Percentiles rank a stretch among this genome's conserved stretches.
Conservation (phyloP, 2,329 filamentous ascomycete species). For the Pezicula neosporulosa region DNA sequence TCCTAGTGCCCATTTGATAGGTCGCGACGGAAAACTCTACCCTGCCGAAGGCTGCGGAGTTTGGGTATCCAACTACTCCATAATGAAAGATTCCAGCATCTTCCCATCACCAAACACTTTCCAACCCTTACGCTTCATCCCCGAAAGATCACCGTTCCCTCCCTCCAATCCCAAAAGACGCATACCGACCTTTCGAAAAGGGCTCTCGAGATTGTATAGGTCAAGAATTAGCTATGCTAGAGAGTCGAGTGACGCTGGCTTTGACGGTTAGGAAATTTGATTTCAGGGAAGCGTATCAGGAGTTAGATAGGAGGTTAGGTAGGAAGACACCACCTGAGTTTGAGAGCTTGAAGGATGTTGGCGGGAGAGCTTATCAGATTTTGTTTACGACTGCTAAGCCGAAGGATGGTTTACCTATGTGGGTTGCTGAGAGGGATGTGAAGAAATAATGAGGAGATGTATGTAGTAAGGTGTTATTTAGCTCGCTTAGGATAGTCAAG, state of each 20-base stretch:
- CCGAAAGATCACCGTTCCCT: conserved; percentile 25
- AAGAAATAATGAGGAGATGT: too few species aligned
- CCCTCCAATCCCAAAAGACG: conserved; percentile 32
- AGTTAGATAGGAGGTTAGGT: conserved; percentile 10
- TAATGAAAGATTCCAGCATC: conserved; percentile 33
- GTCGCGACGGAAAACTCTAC: conserved; percentile 6
- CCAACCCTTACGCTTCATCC: conserved; percentile 42
- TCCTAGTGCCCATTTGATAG: background rate
- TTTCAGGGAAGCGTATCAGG: conserved; percentile 34
- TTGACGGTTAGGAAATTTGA: conserved; percentile 45
- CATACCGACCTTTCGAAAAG: conserved; percentile 52
- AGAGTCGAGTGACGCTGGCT: conserved; percentile 43
- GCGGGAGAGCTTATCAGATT: conserved; percentile 17
- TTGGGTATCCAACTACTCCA: conserved; percentile 10
- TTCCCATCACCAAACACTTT: conserved; percentile 42
- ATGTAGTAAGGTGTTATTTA: too few species aligned
- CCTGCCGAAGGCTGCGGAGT: conserved; percentile 10
- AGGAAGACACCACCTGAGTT: background rate
- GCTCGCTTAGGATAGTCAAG: too few species aligned
- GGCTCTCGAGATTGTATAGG: conserved; percentile 54
- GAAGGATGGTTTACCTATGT: background rate
- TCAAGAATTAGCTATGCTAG: conserved; percentile 47
- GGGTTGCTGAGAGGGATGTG: too few species aligned
- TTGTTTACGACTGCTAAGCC: background rate
- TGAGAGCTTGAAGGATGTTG: conserved; percentile 3